These are phyloP conservation scores for Kappamyces sp. DNA, from an alignment of 192 early-diverging fungal genomes.

Conservation along the genomic window DNA sequence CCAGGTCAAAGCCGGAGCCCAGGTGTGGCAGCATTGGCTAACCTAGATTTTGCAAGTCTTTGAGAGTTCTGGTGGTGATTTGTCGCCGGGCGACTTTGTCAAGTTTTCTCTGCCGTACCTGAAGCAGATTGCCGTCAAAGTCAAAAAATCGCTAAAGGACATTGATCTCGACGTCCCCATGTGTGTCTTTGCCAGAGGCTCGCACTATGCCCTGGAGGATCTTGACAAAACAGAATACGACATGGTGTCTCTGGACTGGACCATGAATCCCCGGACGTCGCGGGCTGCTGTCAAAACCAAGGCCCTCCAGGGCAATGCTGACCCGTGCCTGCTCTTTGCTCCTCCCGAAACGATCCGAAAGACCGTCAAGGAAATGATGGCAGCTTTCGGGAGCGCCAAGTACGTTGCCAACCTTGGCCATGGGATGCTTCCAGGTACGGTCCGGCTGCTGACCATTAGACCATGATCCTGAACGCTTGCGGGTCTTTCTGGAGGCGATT, in stretches of 20 bases:
- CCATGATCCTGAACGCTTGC: conserved; percentile 49
- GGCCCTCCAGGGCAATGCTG: conserved; percentile 91
- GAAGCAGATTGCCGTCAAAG: conserved; percentile 66
- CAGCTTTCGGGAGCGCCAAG: conserved; percentile 61
- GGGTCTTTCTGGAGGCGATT: conserved; percentile 43
- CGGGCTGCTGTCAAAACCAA: conserved; percentile 34
- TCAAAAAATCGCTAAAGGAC: conserved; percentile 50
- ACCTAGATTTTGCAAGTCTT: conserved; percentile 89
- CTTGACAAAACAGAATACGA: conserved; percentile 68
- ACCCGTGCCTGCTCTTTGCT: conserved; percentile 79
- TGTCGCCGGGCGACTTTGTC: conserved; percentile 73
- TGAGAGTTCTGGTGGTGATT: conserved; percentile 94
- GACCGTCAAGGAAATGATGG: conserved; percentile 72
- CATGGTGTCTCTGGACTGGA: conserved; percentile 89
- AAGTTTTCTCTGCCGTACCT: conserved; percentile 86
- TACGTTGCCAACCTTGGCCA: conserved; percentile 97
- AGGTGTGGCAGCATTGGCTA: conserved; percentile 40
- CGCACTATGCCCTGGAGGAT: conserved; percentile 77
- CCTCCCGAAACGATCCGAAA: conserved; percentile 62
- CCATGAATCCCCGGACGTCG: conserved; percentile 62
- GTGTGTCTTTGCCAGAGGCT: conserved; percentile 86
- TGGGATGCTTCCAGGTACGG: conserved; percentile 78
- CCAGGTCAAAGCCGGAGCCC: conserved; percentile 94
- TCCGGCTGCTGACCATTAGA: conserved; percentile 27
- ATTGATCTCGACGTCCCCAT: conserved; percentile 65